A percentile compares a stretch with the other conserved stretches of the same genome.
phyloP scores from a whole-genome alignment of 441 rosid species.

The Erodium moschatum region DNA sequence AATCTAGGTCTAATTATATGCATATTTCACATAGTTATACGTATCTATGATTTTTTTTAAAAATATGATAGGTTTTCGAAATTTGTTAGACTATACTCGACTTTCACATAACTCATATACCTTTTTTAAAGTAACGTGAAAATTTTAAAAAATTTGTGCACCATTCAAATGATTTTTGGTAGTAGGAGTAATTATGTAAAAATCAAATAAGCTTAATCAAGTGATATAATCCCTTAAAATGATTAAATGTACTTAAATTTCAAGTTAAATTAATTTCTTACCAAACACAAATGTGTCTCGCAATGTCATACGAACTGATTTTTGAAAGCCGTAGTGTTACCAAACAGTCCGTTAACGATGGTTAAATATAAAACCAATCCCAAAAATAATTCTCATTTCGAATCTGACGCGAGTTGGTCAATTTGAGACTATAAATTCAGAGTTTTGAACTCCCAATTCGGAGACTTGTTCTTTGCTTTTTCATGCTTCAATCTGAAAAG shows the following conservation, averaged over 20 bases:
- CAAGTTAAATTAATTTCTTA: not conserved
- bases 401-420: constrained; percentile 7
- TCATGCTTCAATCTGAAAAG: constrained; percentile 20
- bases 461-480: not conserved
- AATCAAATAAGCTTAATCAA: no score
- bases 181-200: no score
- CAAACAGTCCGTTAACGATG: not conserved
- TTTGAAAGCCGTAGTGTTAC: not conserved
- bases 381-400: constrained; percentile 1
- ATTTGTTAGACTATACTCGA: no score
- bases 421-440: constrained; percentile 1
- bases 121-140: no score
- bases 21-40: no score
- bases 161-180: no score
- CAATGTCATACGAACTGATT: not conserved
- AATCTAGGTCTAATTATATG: no score
- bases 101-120: no score
- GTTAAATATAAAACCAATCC: not conserved
- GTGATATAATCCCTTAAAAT: no score
- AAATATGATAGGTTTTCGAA: no score
- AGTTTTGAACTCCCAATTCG: constrained; percentile 1
- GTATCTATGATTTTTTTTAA: no score
- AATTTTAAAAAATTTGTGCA: no score
- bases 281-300: not conserved
- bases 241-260: not conserved